Conservation (phyloP, 1,284 basidiomycete species). For the Abortiporus biennis region DNA sequence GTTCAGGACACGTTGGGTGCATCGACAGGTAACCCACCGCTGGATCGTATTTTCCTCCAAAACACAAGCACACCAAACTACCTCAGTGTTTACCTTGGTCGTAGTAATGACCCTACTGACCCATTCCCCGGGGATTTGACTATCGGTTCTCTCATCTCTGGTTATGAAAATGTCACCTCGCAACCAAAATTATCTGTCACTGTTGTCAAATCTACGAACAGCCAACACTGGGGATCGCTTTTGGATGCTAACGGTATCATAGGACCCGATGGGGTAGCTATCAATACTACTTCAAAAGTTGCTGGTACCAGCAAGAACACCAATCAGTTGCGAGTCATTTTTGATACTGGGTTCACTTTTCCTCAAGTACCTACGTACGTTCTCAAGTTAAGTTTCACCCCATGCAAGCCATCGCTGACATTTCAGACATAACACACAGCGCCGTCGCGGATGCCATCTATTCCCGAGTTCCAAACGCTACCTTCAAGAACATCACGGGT, state of each 20-base stretch:
- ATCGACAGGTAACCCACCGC: conserved; percentile 37
- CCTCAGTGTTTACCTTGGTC: conserved; percentile 41
- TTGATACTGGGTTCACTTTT: conserved; percentile 67
- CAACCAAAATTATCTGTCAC: conserved; percentile 29
- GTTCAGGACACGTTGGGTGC: conserved; percentile 20
- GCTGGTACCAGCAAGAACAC: conserved; percentile 33
- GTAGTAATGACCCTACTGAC: conserved; percentile 25
- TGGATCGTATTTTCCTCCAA: conserved; percentile 59
- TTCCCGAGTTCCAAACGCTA: conserved; percentile 39
- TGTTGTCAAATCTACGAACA: conserved; percentile 15
- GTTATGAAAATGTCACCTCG: conserved; percentile 26
- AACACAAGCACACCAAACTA: conserved; percentile 49
- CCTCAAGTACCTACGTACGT: conserved; percentile 54
- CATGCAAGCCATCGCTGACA: too few species aligned
- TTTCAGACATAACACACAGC: conserved; percentile 28
- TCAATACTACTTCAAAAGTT: conserved; percentile 39
- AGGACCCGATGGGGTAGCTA: conserved; percentile 36
- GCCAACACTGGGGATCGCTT: conserved; percentile 33
- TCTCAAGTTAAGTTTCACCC: too few species aligned
- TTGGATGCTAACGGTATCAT: conserved; percentile 31
- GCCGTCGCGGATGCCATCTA: conserved; percentile 53
- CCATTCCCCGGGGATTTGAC: conserved; percentile 32
- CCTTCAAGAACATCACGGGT: conserved; percentile 35
- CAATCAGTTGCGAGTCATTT: conserved; percentile 50
- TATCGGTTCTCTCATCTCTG: conserved; percentile 26